These are phyloP conservation scores for Pseudovirgaria hyperparasitica DNA, from an alignment of 2,329 filamentous ascomycete species.

Conservation along the genomic window DNA sequence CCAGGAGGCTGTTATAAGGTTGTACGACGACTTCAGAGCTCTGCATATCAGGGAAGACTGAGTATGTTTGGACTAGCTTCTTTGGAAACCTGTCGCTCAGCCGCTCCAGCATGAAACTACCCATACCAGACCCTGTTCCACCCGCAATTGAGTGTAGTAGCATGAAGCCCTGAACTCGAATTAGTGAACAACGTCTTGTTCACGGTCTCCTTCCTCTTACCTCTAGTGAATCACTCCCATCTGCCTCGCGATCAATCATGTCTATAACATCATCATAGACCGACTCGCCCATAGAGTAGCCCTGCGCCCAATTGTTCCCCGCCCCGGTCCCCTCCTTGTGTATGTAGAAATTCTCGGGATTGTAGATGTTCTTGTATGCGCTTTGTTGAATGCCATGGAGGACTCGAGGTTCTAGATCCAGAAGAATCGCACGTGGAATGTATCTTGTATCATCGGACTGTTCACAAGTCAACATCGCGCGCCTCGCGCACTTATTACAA, in stretches of 20 bases:
- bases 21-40: conserved; percentile 91
- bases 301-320: conserved; percentile 96
- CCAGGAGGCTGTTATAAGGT: conserved; percentile 91
- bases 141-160: conserved; percentile 95
- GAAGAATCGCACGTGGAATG: conserved; percentile 87
- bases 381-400: conserved; percentile 87
- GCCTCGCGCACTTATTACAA: no score
- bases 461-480: conserved; percentile 1
- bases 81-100: conserved; percentile 97
- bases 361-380: conserved; percentile 97
- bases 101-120: conserved; percentile 85
- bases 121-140: conserved; percentile 89
- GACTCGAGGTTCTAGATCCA: conserved; percentile 89
- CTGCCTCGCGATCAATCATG: conserved; percentile 97
- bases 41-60: conserved; percentile 90
- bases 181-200: not conserved
- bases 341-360: conserved; percentile 97
- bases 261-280: conserved; percentile 97
- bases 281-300: conserved; percentile 81
- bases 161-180: conserved; percentile 81
- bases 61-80: conserved; percentile 98
- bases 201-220: conserved; percentile 28
- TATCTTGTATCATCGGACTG: conserved; percentile 96
- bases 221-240: conserved; percentile 94
- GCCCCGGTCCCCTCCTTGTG: conserved; percentile 88